Percentiles rank a stretch among this genome's conserved stretches.
These are phyloP conservation scores for Lepidium aucheri DNA, from an alignment of 345 rosid species.

Conservation along the genomic window DNA sequence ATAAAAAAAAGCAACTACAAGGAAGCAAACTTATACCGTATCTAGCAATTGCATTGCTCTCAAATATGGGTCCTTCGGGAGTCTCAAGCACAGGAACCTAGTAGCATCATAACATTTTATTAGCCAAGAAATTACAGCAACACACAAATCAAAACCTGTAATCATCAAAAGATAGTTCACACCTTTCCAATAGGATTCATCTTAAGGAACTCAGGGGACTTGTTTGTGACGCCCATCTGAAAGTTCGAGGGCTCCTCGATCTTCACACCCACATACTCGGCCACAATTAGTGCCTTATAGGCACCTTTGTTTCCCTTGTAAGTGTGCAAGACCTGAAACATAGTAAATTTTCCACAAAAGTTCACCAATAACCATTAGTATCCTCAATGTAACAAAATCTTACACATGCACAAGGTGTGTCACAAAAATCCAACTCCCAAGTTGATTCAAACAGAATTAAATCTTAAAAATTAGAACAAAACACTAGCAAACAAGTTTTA, in stretches of 20 bases:
- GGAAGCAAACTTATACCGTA: conserved; percentile 45
- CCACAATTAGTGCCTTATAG: conserved; percentile 70
- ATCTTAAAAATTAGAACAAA: neutral
- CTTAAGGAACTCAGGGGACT: conserved; percentile 78
- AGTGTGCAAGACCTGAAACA: conserved; percentile 55
- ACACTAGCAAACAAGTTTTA: neutral
- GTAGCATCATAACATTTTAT: neutral
- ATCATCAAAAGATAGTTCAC: neutral
- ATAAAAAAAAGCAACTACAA: neutral
- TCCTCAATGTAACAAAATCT: too few species aligned
- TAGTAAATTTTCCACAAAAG: neutral
- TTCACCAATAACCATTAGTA: neutral
- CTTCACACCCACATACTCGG: conserved; percentile 71
- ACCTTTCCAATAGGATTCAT: conserved; percentile 98
- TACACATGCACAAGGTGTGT: neutral
- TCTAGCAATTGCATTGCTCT: conserved; percentile 96
- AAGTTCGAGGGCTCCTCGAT: conserved; percentile 47
- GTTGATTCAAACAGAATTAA: neutral
- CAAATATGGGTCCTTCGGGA: conserved; percentile 77
- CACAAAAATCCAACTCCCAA: neutral
- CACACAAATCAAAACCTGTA: neutral
- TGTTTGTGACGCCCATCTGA: conserved; percentile 86
- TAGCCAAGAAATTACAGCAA: neutral
- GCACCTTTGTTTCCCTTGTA: conserved; percentile 60
- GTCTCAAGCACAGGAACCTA: conserved; percentile 97